Evolutionary conservation across 2,329 filamentous ascomycete species (phyloP), one percentile per base, ranked within the genome.

Genomic region (Cladosporium velox): DNA sequence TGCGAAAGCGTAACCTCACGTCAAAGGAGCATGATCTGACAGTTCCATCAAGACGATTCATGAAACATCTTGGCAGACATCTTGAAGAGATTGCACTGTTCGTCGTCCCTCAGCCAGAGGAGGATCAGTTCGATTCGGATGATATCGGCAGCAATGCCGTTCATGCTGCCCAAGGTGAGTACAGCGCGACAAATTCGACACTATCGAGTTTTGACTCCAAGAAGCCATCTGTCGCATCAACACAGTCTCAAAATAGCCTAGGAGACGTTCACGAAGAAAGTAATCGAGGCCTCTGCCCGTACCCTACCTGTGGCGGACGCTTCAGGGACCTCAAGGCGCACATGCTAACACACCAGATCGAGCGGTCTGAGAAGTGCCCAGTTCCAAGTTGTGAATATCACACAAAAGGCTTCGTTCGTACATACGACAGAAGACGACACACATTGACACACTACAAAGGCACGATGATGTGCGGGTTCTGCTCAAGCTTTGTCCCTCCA

Each of bases 391-490:
- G 93, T 82, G 92, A 96, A 74, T 97, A 97, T 79, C 90, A 96
- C 81, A 82, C 86, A 75, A 97, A 97, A 80, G 93, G 93, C 4
- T 97, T 97, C 75, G 93, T 93, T 14, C 86, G 93, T 72, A 97
- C 97, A 80, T 97, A 97, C 77, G 93, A 97, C 83, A 96, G 96
- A 85, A 97, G 97, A 80, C 85, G 93, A 54, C 93, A 97, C 78
- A 96, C 93, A 5, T 80, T 97, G 68, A 97, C 93, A 7, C 93
- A 97, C 78, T 97, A 97, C 86, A 97, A 97, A 81, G 93, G 93
- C 47, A 97, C 91, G 59, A 97, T 97, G 93, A 92, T 97, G 28
- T 97, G 93, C 76, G 92, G 92, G 32, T 97, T 97, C 82, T 97
- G 93, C 74, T 92, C 93, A 1, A 92, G 92, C 35, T 92, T 91